phyloP scores from a whole-genome alignment of 352 stramenopile species.

The Aphanomyces stellatus region DNA sequence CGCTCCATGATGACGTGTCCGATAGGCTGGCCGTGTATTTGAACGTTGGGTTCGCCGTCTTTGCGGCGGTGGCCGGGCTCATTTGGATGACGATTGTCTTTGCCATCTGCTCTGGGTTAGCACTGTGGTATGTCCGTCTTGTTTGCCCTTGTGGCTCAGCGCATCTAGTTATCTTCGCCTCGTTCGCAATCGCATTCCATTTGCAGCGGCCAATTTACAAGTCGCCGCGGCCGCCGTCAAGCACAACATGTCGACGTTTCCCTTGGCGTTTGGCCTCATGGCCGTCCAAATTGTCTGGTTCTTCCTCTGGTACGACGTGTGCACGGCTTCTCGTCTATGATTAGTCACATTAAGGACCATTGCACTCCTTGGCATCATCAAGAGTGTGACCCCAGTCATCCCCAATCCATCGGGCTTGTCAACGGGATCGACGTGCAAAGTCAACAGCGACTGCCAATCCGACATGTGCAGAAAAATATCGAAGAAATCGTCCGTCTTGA shows the following conservation, averaged over 20 bases:
- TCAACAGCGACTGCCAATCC: not conserved
- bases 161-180: not conserved
- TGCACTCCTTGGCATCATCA: not conserved
- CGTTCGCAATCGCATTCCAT: slow-evolving; percentile 33
- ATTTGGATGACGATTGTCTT: not conserved
- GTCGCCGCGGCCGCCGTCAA: slow-evolving; percentile 64
- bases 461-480: not conserved
- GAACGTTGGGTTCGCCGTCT: not conserved
- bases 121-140: not conserved
- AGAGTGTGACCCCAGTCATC: not conserved
- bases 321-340: slow-evolving; percentile 34
- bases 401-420: not conserved
- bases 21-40: too few relatives aligned
- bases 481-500: not conserved
- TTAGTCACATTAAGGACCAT: slow-evolving; percentile 22
- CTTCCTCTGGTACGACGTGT: slow-evolving; percentile 63
- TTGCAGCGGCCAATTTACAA: slow-evolving; percentile 75
- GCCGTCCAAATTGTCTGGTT: slow-evolving; percentile 61
- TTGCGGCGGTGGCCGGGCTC: not conserved
- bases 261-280: slow-evolving; percentile 53
- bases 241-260: slow-evolving; percentile 55
- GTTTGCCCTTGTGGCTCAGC: too few relatives aligned
- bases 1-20: too few relatives aligned
- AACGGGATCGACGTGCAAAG: not conserved
- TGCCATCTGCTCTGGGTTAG: not conserved